Conservation (phyloP, 2,329 filamentous ascomycete species). For the Pestalotiopsis sp. region DNA sequence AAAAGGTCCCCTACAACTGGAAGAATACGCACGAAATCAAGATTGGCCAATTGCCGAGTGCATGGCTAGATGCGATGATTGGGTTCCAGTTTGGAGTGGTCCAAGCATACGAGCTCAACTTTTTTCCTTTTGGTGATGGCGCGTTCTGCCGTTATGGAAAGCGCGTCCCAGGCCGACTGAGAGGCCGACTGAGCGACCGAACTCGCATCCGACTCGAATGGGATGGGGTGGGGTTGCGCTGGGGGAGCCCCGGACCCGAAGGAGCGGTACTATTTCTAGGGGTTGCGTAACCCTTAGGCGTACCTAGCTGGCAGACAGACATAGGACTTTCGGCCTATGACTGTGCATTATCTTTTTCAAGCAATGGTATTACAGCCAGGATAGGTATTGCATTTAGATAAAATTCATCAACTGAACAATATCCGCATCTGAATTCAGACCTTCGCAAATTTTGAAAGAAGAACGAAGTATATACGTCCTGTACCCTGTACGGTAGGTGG, state of each 20-base stretch:
- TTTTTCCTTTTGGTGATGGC: neutral
- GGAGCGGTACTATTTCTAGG: neutral
- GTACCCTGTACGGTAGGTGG: too few relatives aligned
- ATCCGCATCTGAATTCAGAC: too few relatives aligned
- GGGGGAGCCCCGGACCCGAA: neutral
- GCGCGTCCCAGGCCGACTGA: neutral
- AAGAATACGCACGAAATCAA: neutral
- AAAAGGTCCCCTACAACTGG: neutral
- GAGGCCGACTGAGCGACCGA: neutral
- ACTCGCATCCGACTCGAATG: neutral
- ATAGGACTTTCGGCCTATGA: neutral
- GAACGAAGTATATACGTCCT: too few relatives aligned
- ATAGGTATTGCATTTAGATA: too few relatives aligned
- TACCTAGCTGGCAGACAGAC: too few relatives aligned
- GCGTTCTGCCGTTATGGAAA: neutral
- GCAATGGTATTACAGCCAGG: too few relatives aligned
- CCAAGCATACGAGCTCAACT: neutral
- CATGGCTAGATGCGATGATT: neutral
- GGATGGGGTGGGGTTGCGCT: neutral
- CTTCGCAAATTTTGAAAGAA: too few relatives aligned
- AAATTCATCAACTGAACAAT: too few relatives aligned
- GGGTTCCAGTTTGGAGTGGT: neutral
- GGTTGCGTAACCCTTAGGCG: neutral
- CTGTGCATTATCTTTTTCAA: too few relatives aligned
- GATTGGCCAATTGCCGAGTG: neutral